Percentiles rank a stretch among this genome's conserved stretches.
Conservation (phyloP, 805 yeast genomes). For the Lipomyces starkeyi region DNA sequence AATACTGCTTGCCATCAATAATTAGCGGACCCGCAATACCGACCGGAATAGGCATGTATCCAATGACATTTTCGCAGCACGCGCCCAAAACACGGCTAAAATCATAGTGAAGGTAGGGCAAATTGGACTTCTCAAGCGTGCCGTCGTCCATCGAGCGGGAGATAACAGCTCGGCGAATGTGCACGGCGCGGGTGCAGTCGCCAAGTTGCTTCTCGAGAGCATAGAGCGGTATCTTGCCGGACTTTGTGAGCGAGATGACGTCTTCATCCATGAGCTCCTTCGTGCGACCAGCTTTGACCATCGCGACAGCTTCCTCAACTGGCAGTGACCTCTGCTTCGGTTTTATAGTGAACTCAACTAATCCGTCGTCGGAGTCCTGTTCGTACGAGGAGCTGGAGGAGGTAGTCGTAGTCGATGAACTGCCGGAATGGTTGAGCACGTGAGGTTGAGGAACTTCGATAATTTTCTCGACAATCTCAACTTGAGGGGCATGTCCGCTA, state of each 20-base stretch:
- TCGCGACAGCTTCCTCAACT: constrained; percentile 65
- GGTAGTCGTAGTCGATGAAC: constrained; percentile 32
- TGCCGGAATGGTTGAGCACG: constrained; percentile 37
- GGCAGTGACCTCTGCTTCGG: constrained; percentile 42
- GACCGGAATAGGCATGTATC: constrained; percentile 93
- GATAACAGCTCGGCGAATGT: constrained; percentile 90
- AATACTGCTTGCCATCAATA: constrained; percentile 85
- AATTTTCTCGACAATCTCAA: constrained; percentile 45
- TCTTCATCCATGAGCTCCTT: constrained; percentile 72
- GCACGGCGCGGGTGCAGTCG: constrained; percentile 91
- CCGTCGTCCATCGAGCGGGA: constrained; percentile 83
- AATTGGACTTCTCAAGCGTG: constrained; percentile 67
- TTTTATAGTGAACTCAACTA: constrained; percentile 38
- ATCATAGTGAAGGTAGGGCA: constrained; percentile 86
- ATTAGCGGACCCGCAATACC: constrained; percentile 97
- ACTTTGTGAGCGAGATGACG: constrained; percentile 68
- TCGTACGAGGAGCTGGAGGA: constrained; percentile 43
- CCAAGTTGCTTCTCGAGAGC: constrained; percentile 91
- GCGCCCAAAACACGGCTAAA: constrained; percentile 97
- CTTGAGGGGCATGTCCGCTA: constrained; percentile 36
- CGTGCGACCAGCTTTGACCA: constrained; percentile 74
- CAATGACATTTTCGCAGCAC: constrained; percentile 98
- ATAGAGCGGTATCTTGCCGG: constrained; percentile 86
- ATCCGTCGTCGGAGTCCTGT: constrained; percentile 46
- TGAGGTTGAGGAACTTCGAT: constrained; percentile 46